phyloP scores from a whole-genome alignment of 2,329 filamentous ascomycete species.

The Cercospora zeina region DNA sequence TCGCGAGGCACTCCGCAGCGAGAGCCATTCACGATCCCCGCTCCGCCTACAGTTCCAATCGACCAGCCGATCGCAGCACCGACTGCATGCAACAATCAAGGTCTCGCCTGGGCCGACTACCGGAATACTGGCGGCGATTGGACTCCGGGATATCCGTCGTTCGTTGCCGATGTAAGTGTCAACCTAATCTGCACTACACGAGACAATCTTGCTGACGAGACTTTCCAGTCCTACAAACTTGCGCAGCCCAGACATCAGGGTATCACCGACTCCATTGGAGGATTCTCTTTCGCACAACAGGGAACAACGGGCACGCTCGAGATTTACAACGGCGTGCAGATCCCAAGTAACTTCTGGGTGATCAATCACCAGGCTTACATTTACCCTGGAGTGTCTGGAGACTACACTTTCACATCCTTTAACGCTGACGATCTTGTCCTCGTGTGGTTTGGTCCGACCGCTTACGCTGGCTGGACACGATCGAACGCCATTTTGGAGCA shows the following conservation, averaged over 20 bases:
- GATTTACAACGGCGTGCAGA: conserved; percentile 7
- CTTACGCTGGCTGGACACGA: conserved; percentile 30
- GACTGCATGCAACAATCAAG: background rate
- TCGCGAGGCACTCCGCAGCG: background rate
- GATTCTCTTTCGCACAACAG: background rate
- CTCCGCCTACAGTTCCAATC: background rate
- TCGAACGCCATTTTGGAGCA: conserved; percentile 25
- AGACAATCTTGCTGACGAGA: background rate
- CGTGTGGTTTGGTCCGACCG: conserved; percentile 33
- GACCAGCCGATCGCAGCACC: background rate
- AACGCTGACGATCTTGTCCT: conserved; percentile 33
- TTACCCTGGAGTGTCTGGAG: conserved; percentile 22
- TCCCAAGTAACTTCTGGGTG: background rate
- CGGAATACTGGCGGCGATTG: background rate
- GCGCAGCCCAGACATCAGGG: background rate
- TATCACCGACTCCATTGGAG: background rate
- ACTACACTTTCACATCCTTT: conserved; percentile 32
- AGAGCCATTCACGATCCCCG: background rate
- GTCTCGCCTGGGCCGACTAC: background rate
- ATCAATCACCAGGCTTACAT: conserved; percentile 31
- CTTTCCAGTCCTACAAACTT: background rate
- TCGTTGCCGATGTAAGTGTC: background rate
- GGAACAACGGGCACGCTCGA: background rate
- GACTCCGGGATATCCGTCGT: background rate
- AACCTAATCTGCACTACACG: background rate